Base-by-base conservation (phyloP, 108 stramenopile genomes). In the Cyclotella cryptica region DNA sequence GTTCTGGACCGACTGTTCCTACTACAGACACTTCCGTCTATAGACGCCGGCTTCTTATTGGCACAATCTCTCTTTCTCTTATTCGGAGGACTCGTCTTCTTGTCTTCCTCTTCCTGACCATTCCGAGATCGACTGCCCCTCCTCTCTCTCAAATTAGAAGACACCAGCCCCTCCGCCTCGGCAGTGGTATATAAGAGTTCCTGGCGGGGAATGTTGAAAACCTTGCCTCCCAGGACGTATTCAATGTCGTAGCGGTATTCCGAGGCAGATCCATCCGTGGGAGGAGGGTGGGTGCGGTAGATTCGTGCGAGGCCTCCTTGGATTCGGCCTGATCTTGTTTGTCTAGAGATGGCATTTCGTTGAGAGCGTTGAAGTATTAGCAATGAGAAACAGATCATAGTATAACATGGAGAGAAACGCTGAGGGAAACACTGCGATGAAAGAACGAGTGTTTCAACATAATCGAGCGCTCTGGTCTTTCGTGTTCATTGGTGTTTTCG, bases 101-200 rank as follows among this genome's bases (percentile, higher is more conserved):
- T 55, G 1, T 19, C 22, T 55, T 55, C 22, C n/a, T 55, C 55
- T 5, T 19, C 55, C 22, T 55, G 21, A 4, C 24, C 55, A 22
- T 24, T 8, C 24, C 11, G 11, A n/a, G 52, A 53, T 55, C 39
- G 35, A 30, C 35, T 62, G 35, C 39, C 35, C 18, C 60, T 14
- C 14, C 39, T 14, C 19, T 40, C 60, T 39, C 39, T 35, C 13
- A 40, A 30, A 10, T 62, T 62, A 11, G 60, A 35, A 12, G 60
- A 39, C 19, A 66, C 29, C 81, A 88, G 77, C 43, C 87, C 90
- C 66, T 88, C 88, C 14, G 69, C 73, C 27, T 44, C 66, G 8
- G 85, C 89, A 6, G 90, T 88, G 9, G 90, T 87, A 64, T 88
- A 84, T 7, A 77, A 44, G 69, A 91, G 64, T 21, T 87, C 84